These are phyloP conservation scores for Penicillium desertorum DNA, from an alignment of 495 filamentous ascomycete species.

Conservation along the genomic window DNA sequence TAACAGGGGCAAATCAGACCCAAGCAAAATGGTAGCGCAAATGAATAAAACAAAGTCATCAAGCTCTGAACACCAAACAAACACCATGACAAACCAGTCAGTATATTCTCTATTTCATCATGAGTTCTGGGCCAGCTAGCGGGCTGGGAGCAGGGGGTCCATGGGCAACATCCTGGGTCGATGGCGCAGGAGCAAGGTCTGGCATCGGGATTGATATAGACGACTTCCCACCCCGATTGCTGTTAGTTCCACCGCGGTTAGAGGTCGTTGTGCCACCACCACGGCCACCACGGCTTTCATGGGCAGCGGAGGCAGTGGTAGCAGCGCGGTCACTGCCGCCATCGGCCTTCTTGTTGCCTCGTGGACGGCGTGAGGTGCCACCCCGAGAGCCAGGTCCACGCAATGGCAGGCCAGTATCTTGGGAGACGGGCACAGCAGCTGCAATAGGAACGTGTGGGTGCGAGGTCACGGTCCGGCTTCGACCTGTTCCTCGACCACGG, in stretches of 20 bases:
- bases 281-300: constrained; percentile 31
- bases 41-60: background rate
- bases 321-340: constrained; percentile 46
- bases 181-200: constrained; percentile 27
- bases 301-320: constrained; percentile 22
- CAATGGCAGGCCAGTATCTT: constrained; percentile 51
- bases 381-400: constrained; percentile 77
- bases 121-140: constrained; percentile 31
- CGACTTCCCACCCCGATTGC: constrained; percentile 33
- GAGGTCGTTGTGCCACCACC: constrained; percentile 27
- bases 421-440: constrained; percentile 44
- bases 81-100: constrained; percentile 7
- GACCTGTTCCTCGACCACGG: constrained; percentile 61
- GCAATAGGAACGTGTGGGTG: constrained; percentile 42
- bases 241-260: constrained; percentile 36
- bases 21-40: constrained; percentile 10
- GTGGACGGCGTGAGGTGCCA: constrained; percentile 75
- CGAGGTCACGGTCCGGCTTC: constrained; percentile 41
- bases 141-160: constrained; percentile 28
- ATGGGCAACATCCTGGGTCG: constrained; percentile 30
- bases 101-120: constrained; percentile 27
- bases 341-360: constrained; percentile 74
- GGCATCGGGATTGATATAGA: constrained; percentile 29
- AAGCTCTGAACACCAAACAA: constrained; percentile 4
- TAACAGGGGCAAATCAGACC: background rate